Evolutionary conservation across 305 asterid species (phyloP).

Genomic region (Fraxinus greggii): DNA sequence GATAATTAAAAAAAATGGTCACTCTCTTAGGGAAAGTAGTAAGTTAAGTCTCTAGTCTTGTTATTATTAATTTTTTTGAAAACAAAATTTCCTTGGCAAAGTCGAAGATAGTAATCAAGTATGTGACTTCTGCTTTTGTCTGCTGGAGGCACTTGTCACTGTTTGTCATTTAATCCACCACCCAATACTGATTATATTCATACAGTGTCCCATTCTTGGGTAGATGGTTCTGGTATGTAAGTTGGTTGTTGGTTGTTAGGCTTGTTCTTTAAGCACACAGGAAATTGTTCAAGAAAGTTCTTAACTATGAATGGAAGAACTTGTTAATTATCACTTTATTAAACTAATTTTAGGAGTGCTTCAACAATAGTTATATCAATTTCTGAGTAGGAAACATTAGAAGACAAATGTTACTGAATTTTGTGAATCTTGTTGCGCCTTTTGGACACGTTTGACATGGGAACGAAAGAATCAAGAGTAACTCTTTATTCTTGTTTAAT

Average conservation of each 20-base stretch:
- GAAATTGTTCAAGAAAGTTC: background rate
- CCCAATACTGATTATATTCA: background rate
- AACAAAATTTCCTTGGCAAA: background rate
- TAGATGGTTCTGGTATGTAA: background rate
- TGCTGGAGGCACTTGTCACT: background rate
- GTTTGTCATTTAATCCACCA: background rate
- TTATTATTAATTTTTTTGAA: background rate
- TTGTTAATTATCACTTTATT: background rate
- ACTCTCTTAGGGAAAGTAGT: background rate
- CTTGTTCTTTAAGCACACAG: background rate
- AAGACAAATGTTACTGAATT: slow-evolving; percentile 7
- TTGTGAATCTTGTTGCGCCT: background rate
- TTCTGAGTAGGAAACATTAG: slow-evolving; percentile 4
- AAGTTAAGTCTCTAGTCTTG: background rate
- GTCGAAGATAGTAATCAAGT: background rate
- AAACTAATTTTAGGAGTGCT: slow-evolving; percentile 4
- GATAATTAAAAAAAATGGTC: background rate
- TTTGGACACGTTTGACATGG: background rate
- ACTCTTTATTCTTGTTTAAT: slow-evolving; percentile 1
- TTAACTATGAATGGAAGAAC: slow-evolving; percentile 4
- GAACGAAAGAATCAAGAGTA: slow-evolving; percentile 12
- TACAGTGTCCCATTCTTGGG: background rate
- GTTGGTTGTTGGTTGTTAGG: background rate
- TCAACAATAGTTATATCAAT: background rate
- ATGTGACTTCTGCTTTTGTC: background rate